Evolutionary conservation across 768 basidiomycete genomes (phyloP), one percentile per base, ranked within the genome.

Genomic region (Coprinellus micaceus): DNA sequence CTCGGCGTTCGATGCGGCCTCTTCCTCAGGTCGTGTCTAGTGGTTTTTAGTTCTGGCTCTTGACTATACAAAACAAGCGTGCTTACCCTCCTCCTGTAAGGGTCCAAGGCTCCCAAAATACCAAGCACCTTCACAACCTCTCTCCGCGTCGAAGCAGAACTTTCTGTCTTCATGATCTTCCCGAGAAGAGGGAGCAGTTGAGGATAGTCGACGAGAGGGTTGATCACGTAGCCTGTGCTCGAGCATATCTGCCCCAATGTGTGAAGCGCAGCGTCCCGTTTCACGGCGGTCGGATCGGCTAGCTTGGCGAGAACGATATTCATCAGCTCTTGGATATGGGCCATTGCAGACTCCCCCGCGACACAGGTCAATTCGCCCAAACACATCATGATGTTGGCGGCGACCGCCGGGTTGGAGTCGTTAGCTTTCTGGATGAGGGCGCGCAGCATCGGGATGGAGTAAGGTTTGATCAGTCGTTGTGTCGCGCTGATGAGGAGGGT

Each of bases 41-140:
- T 49, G 22, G 33, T 40, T 53, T 36, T 52, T 2, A 43, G 26
- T 17, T 21, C 12, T 44, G 29, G 37, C 12, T 15, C 7, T 21
- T 37, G 24, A 30, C 52, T 26, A n/a, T 26, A 9, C 33, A 33
- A 48, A 28, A 0, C 25, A 41, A 26, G 30, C 40, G 21, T 6
- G 53, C 56, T 45, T 65, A 93, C 94, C 83, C 96, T 94, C 61
- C 95, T 86, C 64, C 88, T 81, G 70, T 97, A 99, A 0, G 97
- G 97, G 69, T 99, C 97, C 28, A 98, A 72, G 5, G 97, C 97
- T 47, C 97, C 97, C 17, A 99, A 80, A 50, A 98, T 93, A 59
- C 97, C 97, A 58, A 99, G 81, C 3, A 97, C 95, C 67, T 95
- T 91, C 53, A 98, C 88, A 15, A 96, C 88, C 61, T 98, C 96